Conservation (phyloP, 495 filamentous ascomycete species). For the Penicillium flavigenum region DNA sequence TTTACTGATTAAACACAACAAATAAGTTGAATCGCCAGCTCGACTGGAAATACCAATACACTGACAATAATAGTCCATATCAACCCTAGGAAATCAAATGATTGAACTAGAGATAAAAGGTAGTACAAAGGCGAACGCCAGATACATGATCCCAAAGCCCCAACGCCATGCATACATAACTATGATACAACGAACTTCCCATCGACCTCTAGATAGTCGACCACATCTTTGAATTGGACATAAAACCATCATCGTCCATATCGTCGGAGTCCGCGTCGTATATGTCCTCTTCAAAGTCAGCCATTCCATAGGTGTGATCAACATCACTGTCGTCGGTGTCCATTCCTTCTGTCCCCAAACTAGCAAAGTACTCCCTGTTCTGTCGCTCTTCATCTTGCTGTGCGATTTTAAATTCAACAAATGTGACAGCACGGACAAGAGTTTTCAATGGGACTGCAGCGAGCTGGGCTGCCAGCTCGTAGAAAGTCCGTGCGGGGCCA, state of each 20-base stretch:
- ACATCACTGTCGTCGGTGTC: constrained; percentile 21
- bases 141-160: constrained; percentile 2
- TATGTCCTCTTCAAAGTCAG: constrained; percentile 33
- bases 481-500: constrained; percentile 53
- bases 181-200: neutral
- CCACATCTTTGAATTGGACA: constrained; percentile 1
- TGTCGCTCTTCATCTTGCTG: constrained; percentile 41
- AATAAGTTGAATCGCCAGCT: neutral
- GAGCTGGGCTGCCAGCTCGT: constrained; percentile 52
- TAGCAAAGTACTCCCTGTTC: constrained; percentile 32
- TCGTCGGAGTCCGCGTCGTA: constrained; percentile 29
- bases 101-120: neutral
- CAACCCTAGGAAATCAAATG: neutral
- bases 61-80: neutral
- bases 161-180: constrained; percentile 7
- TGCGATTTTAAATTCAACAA: constrained; percentile 47
- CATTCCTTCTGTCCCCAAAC: constrained; percentile 22
- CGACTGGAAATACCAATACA: neutral
- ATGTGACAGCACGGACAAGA: constrained; percentile 47
- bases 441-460: constrained; percentile 48
- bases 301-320: constrained; percentile 26
- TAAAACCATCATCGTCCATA: constrained; percentile 5
- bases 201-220: neutral
- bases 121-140: constrained; percentile 1
- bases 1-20: neutral